Conservation (phyloP, 768 basidiomycete species). For the Rhodocollybia butyracea region DNA sequence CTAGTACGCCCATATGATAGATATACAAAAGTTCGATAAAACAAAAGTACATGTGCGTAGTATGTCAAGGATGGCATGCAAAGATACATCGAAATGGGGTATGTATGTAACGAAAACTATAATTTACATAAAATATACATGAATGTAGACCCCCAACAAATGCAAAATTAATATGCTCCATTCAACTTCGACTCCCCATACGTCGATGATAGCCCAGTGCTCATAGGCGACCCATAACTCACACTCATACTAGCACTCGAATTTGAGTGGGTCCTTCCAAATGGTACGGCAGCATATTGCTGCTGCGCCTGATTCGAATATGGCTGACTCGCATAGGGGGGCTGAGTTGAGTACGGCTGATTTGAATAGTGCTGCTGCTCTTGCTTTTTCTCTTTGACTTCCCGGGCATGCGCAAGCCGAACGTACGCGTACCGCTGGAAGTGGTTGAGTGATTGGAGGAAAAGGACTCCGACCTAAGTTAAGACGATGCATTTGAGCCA, state of each 20-base stretch:
- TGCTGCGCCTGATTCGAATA: background rate
- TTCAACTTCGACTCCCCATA: background rate
- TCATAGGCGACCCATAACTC: background rate
- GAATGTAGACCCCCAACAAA: too few relatives aligned
- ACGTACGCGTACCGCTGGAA: constrained; percentile 90
- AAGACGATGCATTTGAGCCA: constrained; percentile 3
- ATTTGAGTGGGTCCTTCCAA: constrained; percentile 5
- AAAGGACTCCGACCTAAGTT: constrained; percentile 70
- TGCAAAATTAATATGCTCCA: background rate
- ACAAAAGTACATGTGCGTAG: too few relatives aligned
- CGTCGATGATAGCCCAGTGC: background rate
- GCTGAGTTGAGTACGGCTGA: background rate
- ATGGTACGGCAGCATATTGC: background rate
- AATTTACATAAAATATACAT: too few relatives aligned
- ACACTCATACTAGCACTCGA: constrained; percentile 1
- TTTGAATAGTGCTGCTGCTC: background rate
- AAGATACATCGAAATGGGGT: too few relatives aligned
- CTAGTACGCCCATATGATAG: too few relatives aligned
- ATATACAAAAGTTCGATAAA: too few relatives aligned
- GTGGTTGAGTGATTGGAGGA: constrained; percentile 76
- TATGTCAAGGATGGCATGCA: too few relatives aligned
- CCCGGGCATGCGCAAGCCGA: constrained; percentile 71
- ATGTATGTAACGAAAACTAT: too few relatives aligned
- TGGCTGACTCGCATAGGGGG: background rate
- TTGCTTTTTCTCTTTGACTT: constrained; percentile 19